A percentile compares a stretch with the other conserved stretches of the same genome.
Conservation (phyloP, 352 stramenopile species). For the Pythium scleroteichum region DNA sequence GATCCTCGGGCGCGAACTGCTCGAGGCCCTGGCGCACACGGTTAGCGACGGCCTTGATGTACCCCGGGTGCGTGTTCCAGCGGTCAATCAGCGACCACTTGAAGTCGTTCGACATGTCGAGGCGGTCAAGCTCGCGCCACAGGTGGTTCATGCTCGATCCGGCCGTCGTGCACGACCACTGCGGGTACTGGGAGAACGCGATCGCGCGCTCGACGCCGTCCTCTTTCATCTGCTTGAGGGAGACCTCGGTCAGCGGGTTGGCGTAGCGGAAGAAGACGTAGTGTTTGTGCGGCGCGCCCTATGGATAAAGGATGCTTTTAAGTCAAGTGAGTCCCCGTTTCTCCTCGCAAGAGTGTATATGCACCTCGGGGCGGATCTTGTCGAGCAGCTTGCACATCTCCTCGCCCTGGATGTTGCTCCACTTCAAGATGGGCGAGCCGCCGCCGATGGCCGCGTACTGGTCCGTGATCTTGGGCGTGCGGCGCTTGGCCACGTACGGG, state of each 20-base stretch:
- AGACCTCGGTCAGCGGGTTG: slow-evolving; percentile 96
- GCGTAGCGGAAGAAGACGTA: slow-evolving; percentile 99
- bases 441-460: slow-evolving; percentile 98
- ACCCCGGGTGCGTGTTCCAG: slow-evolving; percentile 97
- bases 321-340: no score
- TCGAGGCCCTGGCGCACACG: slow-evolving; percentile 92
- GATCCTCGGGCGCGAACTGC: slow-evolving; percentile 88
- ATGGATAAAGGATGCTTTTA: no score
- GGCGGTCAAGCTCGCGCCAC: slow-evolving; percentile 77
- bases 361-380: slow-evolving; percentile 78
- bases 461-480: slow-evolving; percentile 93
- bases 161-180: slow-evolving; percentile 98
- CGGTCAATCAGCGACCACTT: slow-evolving; percentile 85
- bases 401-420: slow-evolving; percentile 95
- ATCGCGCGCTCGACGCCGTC: slow-evolving; percentile 96
- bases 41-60: slow-evolving; percentile 92
- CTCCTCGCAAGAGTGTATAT: not conserved
- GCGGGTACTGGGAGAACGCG: slow-evolving; percentile 97
- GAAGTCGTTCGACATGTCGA: slow-evolving; percentile 88
- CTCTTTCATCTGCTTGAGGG: slow-evolving; percentile 93
- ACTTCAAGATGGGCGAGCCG: slow-evolving; percentile 97
- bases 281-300: slow-evolving; percentile 89
- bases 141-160: slow-evolving; percentile 94
- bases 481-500: slow-evolving; percentile 71
- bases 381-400: slow-evolving; percentile 90